Evolutionary conservation across 2,329 filamentous ascomycete genomes (phyloP), one percentile per base, ranked within the genome.

Genomic region (Fusarium udum): DNA sequence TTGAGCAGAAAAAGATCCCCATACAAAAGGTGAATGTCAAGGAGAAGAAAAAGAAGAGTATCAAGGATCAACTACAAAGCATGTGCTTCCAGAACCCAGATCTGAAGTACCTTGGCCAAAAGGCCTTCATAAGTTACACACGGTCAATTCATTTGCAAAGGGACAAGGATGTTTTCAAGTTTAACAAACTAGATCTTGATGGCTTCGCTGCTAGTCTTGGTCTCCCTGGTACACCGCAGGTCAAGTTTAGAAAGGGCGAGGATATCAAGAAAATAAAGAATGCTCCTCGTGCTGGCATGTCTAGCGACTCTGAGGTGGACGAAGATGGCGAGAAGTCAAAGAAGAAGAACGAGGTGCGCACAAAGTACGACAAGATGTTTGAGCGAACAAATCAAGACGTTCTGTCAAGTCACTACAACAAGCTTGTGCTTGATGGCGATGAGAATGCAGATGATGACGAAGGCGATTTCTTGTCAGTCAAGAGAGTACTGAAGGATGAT

Each of bases 321-420:
- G 84, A 82, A 56, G 90, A 89, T 61, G 84, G 80, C 39, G 87
- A 87, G 78, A 85, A 85, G 74, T 83, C 85, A 69, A 90, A 89
- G 80, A 90, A 91, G 83, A 92, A 93, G 83, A 86, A 87, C 16
- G 89, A 91, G 76, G 93, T 97, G 24, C 90, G 95, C 70, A 99
- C 97, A 37, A 98, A 97, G 82, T 97, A 97, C 81, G 95, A 99
- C 82, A 92, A 94, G 76, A 98, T 99, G 96, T 98, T 98, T 82
- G 95, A 98, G 85, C 89, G 96, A 69, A 93, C 92, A 77, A 99
- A 99, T 83, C 95, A 98, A 83, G 95, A 98, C 79, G 93, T 99
- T 37, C 84, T 99, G 73, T 95, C 95, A n/a, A 91, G 92, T 63
- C 96, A 99, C 83, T 98, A 98, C 85, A 90, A 91, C 67, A 97